These are phyloP conservation scores for Daedalea quercina DNA, from an alignment of 768 basidiomycete genomes.

Conservation along the genomic window DNA sequence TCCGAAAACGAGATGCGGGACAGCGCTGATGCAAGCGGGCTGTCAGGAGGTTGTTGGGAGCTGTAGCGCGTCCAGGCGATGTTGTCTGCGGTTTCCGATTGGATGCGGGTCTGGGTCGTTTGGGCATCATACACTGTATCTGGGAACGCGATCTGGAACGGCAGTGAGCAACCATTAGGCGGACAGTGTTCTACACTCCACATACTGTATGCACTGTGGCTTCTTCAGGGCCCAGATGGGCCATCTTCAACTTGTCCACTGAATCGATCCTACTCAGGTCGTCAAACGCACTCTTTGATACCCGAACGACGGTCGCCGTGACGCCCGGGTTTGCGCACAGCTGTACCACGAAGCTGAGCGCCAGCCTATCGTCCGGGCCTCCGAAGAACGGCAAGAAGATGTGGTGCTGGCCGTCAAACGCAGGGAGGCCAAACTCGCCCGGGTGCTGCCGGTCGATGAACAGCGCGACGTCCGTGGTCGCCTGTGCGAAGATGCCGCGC, in stretches of 20 bases:
- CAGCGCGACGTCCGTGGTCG: constrained; percentile 71
- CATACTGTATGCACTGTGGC: constrained; percentile 43
- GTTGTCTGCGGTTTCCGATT: constrained; percentile 82
- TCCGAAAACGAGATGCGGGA: constrained; percentile 60
- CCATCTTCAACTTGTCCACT: constrained; percentile 21
- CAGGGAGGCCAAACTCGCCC: constrained; percentile 12
- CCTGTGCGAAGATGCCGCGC: constrained; percentile 68
- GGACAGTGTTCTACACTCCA: no score
- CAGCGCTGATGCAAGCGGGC: constrained; percentile 28
- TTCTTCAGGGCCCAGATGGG: constrained; percentile 21
- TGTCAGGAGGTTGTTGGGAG: constrained; percentile 15
- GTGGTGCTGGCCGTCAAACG: constrained; percentile 40
- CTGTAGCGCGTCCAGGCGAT: constrained; percentile 66
- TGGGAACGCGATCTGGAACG: constrained; percentile 34
- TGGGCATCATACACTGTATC: constrained; percentile 63
- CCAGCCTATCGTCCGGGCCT: constrained; percentile 87
- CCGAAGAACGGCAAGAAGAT: constrained; percentile 90
- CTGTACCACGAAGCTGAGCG: constrained; percentile 79
- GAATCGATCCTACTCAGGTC: constrained; percentile 2
- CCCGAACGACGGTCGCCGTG: constrained; percentile 67
- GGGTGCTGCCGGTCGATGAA: constrained; percentile 58
- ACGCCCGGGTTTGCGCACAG: constrained; percentile 64
- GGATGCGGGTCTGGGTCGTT: constrained; percentile 58
- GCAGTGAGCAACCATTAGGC: no score
- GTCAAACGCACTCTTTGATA: constrained; percentile 41